phyloP scores from a whole-genome alignment of 23 red algal species.

The Gracilaria vermiculophylla region DNA sequence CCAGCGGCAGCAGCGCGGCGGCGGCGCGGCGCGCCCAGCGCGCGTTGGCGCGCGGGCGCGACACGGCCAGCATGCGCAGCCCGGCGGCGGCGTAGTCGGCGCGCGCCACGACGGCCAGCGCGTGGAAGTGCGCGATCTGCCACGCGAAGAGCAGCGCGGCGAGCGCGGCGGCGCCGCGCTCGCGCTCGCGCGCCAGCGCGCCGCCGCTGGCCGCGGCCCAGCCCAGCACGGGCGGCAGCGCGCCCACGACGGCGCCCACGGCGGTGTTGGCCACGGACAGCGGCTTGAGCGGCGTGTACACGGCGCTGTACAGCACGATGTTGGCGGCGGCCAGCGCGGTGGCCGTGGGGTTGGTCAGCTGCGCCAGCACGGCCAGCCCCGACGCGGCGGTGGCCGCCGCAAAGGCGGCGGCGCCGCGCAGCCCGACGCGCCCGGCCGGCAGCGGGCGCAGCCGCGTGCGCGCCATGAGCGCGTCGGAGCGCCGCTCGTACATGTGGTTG shows the following conservation, averaged over 20 bases:
- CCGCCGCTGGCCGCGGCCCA: slow-evolving; percentile 83
- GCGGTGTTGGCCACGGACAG: slow-evolving; percentile 84
- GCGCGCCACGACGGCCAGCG: slow-evolving; percentile 71
- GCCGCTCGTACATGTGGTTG: slow-evolving; percentile 93
- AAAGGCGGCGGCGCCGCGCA: slow-evolving; percentile 63
- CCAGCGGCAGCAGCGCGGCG: slow-evolving; percentile 67
- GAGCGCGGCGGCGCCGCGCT: slow-evolving; percentile 68
- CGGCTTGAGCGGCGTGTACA: slow-evolving; percentile 93
- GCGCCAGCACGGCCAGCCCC: slow-evolving; percentile 51
- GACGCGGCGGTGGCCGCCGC: slow-evolving; percentile 51
- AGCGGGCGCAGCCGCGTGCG: slow-evolving; percentile 86
- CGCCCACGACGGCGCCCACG: slow-evolving; percentile 94
- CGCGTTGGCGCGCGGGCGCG: slow-evolving; percentile 70
- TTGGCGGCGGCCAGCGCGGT: slow-evolving; percentile 79
- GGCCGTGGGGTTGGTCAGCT: slow-evolving; percentile 46
- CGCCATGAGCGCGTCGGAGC: slow-evolving; percentile 79
- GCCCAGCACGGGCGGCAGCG: slow-evolving; percentile 89
- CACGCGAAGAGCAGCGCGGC: slow-evolving; percentile 79
- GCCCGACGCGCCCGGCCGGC: slow-evolving; percentile 68
- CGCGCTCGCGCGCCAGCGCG: slow-evolving; percentile 13
- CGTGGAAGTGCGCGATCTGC: slow-evolving; percentile 99
- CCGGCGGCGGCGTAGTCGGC: slow-evolving; percentile 82
- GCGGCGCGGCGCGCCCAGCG: slow-evolving; percentile 46
- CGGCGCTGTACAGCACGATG: slow-evolving; percentile 80
- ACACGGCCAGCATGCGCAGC: slow-evolving; percentile 80